Base-by-base conservation (phyloP, 768 basidiomycete species). In the Kwoniella botswanensis region DNA sequence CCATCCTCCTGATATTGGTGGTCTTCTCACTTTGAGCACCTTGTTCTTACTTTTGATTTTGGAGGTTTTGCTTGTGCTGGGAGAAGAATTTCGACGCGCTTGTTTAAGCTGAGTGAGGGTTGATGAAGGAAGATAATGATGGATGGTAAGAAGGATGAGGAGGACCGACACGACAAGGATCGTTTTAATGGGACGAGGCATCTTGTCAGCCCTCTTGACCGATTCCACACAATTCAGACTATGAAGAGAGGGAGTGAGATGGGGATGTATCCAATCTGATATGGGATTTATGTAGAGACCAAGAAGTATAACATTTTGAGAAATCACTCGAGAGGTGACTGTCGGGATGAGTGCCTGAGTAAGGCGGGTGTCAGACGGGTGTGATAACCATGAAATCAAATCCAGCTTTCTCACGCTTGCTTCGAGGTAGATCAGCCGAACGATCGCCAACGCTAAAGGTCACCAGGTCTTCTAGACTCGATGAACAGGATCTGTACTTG, bases 151-250 rank as follows among this genome's bases (percentile, higher is more conserved):
- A 13, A 74, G 50, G 62, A 71, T 9, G 3, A 58, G 17, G 44
- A 74, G 41, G 42, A 55, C 50, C 24, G 53, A 61, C 22, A 62
- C 11, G 22, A 67, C 42, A 5, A 68, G 29, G 52, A 58, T n/a
- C n/a, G 60, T n/a, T 53, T 59, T 61, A n/a, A 59, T 53, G 6
- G 67, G 18, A 13, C 70, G 64, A n/a, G 60, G 70, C 70, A 71
- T 71, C 18, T 10, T 71, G 57, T 42, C 50, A 52, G 29, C 7
- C 35, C 35, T 35, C 35, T 35, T 7, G 35, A 35, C 35, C 35
- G 7, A 35, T 5, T 35, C 35, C 35, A 6, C 35, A 35, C 35
- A n/a, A n/a, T 35, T 35, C 35, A 35, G 35, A 35, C 35, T 35
- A 9, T 35, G 35, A 35, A 35, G 35, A 9, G 7, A 4, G 35